Base-by-base conservation (phyloP, 441 rosid genomes). In the Heliophila coronopifolia region DNA sequence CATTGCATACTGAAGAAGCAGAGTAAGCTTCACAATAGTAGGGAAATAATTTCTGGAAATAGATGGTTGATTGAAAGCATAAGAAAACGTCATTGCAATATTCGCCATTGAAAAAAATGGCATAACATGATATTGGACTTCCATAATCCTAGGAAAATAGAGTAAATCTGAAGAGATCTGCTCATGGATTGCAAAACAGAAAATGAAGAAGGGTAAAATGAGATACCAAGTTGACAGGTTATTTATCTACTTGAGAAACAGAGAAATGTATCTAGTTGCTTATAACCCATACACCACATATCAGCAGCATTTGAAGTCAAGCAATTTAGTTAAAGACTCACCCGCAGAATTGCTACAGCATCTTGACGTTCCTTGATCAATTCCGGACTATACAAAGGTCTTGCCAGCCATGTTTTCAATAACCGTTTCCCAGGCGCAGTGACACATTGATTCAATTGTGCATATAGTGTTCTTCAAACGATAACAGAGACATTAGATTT, bases 401-500 rank as follows among this genome's bases (percentile, higher is more conserved):
- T 79, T 50, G 96, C 97, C 41, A 93, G 77, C 99, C 99, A 93
- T 66, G 79, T 72, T 69, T 73, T 93, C 47, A 93, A 83, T 69
- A 93, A 66, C 68, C 99, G 83, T 73, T 86, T 93, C 66, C 97
- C 99, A 53, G 73, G 73, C 48, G 97, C 83, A 18, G 95, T 93
- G 55, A 84, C 86, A 68, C 96, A 93, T 48, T 93, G 93, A 73
- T 93, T 88, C 68, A 88, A 24, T 59, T 81, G 97, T 23, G 86
- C 75, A 61, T 77, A 93, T 48, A 93, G 67, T n/a, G 99, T 88
- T 78, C 98, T 91, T 62, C 71, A 77, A 37, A 52, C 68, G 43
- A 51, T 9, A 53, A 39, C 49, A 64, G n/a, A n/a, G n/a, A n/a
- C 18, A 34, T 23, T 63, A 73, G 54, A 18, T 53, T 48, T 52